Evolutionary conservation across 108 stramenopile genomes (phyloP), one percentile per base, ranked within the genome.

Genomic region (Thalassiosira profunda): DNA sequence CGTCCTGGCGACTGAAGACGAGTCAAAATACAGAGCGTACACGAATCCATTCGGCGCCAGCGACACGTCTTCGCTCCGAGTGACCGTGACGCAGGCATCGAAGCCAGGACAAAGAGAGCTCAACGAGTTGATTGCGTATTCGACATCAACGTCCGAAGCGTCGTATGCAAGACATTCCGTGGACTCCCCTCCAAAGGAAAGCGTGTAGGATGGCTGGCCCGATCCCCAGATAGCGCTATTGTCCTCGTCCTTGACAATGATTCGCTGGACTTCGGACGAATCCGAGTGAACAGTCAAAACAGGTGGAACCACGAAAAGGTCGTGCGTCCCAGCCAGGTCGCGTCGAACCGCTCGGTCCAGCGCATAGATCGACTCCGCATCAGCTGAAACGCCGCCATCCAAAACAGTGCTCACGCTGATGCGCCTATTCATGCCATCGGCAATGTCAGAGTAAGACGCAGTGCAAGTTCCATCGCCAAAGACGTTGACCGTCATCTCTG

Each of bases 41-140:
- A 89, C 63, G 72, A 72, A 76, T 20, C 90, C 90, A 72, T 85
- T 87, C 24, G 90, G 90, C 10, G 86, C 86, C n/a, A 43, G 52
- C 1, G 65, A 48, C 14, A 76, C 28, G 54, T 87, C 86, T 11
- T 59, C 49, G 10, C 58, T 38, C 21, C 88, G 72, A 26, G 86
- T 86, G 18, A 89, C 86, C 5, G 84, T 81, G 10, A 89, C 83
- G 59, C 77, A 74, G 52, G 55, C 46, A 4, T 61, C 72, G 37
- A 7, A 34, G 15, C 44, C 62, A 55, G 60, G 43, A 46, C 72
- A 80, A 24, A 71, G 30, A 0, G 64, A 34, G 20, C 20, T 42
- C 12, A 86, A 48, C 29, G 64, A 52, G 45, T 72, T 61, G 37
- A 86, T 45, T 37, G 48, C 77, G 1, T 58, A 48, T 68, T 90